A percentile compares a stretch with the other conserved stretches of the same genome.
Conservation (phyloP, 2,329 filamentous ascomycete species). For the Fusarium sp. region DNA sequence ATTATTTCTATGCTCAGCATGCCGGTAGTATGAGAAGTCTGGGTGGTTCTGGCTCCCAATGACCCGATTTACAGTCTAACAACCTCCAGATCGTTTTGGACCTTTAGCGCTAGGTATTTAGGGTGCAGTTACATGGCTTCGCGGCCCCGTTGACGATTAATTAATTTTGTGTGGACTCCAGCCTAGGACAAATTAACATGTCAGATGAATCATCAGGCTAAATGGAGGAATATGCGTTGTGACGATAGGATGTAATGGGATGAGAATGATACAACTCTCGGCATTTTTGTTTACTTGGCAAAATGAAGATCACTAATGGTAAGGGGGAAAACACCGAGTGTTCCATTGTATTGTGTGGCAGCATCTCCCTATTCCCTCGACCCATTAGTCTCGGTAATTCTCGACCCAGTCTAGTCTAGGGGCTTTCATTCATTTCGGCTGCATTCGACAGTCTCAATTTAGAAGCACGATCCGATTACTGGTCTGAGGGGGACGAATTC, state of each 20-base stretch:
- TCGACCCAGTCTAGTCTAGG: neutral
- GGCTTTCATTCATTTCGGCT: neutral
- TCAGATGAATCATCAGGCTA: neutral
- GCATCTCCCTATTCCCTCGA: neutral
- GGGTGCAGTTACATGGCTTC: neutral
- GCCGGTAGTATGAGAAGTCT: neutral
- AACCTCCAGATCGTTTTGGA: neutral
- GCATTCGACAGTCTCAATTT: neutral
- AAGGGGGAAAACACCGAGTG: neutral
- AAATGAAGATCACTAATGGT: neutral
- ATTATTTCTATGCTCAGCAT: neutral
- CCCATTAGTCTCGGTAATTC: neutral
- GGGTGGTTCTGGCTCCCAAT: neutral
- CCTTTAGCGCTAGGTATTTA: neutral
- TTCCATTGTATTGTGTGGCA: neutral
- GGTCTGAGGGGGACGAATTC: neutral
- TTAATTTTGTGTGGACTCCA: neutral
- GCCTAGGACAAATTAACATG: neutral
- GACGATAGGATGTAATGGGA: neutral
- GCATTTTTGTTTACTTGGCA: conserved; percentile 9
- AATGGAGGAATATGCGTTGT: neutral
- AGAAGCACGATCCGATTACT: neutral
- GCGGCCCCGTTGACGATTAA: neutral
- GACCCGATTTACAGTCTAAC: neutral
- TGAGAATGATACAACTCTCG: neutral